These are phyloP conservation scores for Boletus reticulatus DNA, from an alignment of 768 basidiomycete genomes.

Conservation along the genomic window DNA sequence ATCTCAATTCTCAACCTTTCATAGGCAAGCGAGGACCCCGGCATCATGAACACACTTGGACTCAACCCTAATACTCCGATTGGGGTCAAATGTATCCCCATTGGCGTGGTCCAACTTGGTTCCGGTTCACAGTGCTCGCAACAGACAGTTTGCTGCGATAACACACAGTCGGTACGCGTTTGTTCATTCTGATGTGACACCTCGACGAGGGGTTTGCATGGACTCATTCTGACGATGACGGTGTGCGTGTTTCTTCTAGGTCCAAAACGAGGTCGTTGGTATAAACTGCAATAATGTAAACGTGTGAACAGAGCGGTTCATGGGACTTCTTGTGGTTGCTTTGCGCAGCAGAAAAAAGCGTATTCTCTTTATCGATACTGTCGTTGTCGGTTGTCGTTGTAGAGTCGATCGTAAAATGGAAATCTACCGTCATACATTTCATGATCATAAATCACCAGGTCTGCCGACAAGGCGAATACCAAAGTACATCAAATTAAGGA, in stretches of 20 bases:
- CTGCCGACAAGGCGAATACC: background rate
- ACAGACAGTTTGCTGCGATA: constrained; percentile 11
- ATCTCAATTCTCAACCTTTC: too few relatives aligned
- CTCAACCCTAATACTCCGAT: background rate
- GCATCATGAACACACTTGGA: background rate
- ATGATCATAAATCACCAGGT: background rate
- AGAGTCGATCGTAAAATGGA: background rate
- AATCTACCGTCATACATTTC: background rate
- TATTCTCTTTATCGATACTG: background rate
- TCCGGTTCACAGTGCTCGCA: background rate
- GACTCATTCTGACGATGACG: background rate
- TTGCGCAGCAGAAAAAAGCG: background rate
- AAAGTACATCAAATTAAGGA: background rate
- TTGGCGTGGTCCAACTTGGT: background rate
- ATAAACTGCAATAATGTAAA: constrained; percentile 1
- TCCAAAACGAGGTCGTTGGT: background rate
- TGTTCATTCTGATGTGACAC: background rate
- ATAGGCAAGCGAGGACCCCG: background rate
- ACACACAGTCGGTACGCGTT: background rate
- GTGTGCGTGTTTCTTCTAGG: background rate
- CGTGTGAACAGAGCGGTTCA: background rate
- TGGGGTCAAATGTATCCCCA: background rate
- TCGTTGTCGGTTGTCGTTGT: background rate
- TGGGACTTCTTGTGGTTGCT: constrained; percentile 1
- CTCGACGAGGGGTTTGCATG: background rate